These are phyloP conservation scores for Begonia masoniana DNA, from an alignment of 306 rosid species.

Conservation along the genomic window DNA sequence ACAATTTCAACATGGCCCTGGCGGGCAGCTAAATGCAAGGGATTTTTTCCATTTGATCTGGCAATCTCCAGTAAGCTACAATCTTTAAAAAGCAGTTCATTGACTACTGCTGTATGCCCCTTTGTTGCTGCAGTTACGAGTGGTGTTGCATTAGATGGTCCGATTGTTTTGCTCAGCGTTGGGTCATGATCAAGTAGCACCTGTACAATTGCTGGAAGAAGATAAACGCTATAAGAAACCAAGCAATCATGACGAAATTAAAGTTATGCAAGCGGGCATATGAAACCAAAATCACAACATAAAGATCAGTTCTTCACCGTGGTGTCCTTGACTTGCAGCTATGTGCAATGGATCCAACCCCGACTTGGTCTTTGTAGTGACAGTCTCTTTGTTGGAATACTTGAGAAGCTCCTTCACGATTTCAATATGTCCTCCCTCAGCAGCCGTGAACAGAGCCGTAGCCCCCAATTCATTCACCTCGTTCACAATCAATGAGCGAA, in stretches of 20 bases:
- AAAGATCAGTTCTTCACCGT: conserved; percentile 33
- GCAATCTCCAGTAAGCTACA: conserved; percentile 60
- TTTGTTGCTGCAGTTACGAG: conserved; percentile 84
- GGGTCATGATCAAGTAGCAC: conserved; percentile 66
- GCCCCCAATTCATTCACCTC: conserved; percentile 91
- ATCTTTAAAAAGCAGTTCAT: conserved; percentile 73
- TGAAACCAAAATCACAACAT: neutral
- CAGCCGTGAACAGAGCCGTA: conserved; percentile 76
- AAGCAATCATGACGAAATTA: neutral
- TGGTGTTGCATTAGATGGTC: conserved; percentile 78
- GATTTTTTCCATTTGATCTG: conserved; percentile 76
- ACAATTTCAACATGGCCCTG: conserved; percentile 83
- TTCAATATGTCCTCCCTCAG: conserved; percentile 76
- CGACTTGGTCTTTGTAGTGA: conserved; percentile 57
- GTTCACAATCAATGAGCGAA: conserved; percentile 62
- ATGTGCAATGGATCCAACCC: conserved; percentile 76
- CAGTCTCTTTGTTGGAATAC: conserved; percentile 43
- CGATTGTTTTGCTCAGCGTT: conserved; percentile 67
- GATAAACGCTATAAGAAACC: conserved; percentile 1
- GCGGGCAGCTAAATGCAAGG: conserved; percentile 93
- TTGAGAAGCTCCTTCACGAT: conserved; percentile 72
- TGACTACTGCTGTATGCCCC: conserved; percentile 74
- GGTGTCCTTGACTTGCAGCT: conserved; percentile 85
- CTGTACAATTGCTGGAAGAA: conserved; percentile 66
- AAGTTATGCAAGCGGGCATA: neutral